Base-by-base conservation (phyloP, 2,329 filamentous ascomycete species). In the Metarhizium humberi region DNA sequence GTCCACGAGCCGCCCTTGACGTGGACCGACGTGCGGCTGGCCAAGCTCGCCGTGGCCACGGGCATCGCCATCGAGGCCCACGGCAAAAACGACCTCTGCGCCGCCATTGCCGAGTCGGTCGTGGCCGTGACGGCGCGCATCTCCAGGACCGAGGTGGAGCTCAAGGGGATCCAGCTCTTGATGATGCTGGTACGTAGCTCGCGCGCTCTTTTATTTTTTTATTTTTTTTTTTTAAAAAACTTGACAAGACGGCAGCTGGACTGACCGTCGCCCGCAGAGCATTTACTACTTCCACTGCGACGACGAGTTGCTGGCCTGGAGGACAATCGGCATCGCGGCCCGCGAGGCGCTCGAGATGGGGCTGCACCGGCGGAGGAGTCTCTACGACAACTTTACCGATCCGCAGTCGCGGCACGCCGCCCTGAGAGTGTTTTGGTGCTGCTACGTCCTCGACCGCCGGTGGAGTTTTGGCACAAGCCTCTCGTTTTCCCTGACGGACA, bases 391-490 rank as follows among this genome's bases (percentile, higher is more conserved):
- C 13, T 71, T 74, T 38, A 60, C 61, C 2, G 67, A 73, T 42
- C 57, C 60, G 0, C 57, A 64, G 2, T 59, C 65, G 2, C 67
- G 70, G 0, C 61, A 64, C 1, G 53, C 66, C 2, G 73, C 72
- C 0, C 62, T 67, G 1, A 63, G 69, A 1, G 68, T 78, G 0
- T 79, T 79, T 57, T 80, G 77, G 75, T 76, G 71, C 34, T 74
- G 78, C 18, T 79, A 79, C 54, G 73, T 77, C 0, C 69, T 80
- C 0, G 77, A 79, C 51, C 73, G 76, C 1, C 72, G 77, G 25
- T 80, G 75, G 74, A 78, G 75, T 10, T 77, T 79, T 38, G 76
- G 76, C 2, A 78, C 75, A 0, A 75, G 76, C 13, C 60, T 79
- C 20, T 75, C 76, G 0, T 79, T 78, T 59, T 72, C 72, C 0